These are phyloP conservation scores for Fusarium zealandicum DNA, from an alignment of 2,329 filamentous ascomycete species.

Conservation along the genomic window DNA sequence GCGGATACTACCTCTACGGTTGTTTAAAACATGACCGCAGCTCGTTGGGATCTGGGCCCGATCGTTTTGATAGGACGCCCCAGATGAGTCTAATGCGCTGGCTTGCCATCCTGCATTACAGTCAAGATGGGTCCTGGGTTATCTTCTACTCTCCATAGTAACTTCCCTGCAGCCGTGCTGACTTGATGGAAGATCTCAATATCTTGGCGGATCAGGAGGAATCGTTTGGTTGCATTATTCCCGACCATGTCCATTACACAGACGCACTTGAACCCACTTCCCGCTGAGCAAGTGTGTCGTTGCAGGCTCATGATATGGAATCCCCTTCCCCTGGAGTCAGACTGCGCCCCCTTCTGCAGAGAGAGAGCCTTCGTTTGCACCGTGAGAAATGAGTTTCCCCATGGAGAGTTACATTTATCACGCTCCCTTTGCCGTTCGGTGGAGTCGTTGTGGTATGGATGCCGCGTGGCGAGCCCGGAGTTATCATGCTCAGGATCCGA, in stretches of 20 bases:
- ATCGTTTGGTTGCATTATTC: neutral
- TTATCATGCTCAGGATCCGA: conserved; percentile 20
- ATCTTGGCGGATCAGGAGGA: conserved; percentile 4
- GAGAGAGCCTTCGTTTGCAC: neutral
- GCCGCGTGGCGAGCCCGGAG: conserved; percentile 21
- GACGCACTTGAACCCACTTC: too few relatives aligned
- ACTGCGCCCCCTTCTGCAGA: conserved; percentile 11
- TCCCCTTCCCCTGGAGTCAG: neutral
- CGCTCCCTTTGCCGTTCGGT: conserved; percentile 13
- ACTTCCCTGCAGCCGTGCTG: neutral
- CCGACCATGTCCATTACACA: too few relatives aligned
- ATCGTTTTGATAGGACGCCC: conserved; percentile 17
- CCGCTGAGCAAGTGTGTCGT: too few relatives aligned
- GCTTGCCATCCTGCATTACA: conserved; percentile 22
- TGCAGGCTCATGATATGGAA: too few relatives aligned
- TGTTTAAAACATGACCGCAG: conserved; percentile 7
- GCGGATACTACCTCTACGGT: neutral
- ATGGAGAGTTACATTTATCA: conserved; percentile 25
- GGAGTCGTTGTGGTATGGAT: conserved; percentile 12
- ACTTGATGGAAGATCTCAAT: conserved; percentile 23
- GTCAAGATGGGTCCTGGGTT: conserved; percentile 18
- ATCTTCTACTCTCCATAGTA: conserved; percentile 13
- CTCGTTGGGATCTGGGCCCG: conserved; percentile 5
- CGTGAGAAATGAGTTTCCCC: conserved; percentile 13
- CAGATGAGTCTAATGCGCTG: conserved; percentile 21